Evolutionary conservation across 2,329 filamentous ascomycete genomes (phyloP).

Genomic region (Phaeosphaeria sp.): DNA sequence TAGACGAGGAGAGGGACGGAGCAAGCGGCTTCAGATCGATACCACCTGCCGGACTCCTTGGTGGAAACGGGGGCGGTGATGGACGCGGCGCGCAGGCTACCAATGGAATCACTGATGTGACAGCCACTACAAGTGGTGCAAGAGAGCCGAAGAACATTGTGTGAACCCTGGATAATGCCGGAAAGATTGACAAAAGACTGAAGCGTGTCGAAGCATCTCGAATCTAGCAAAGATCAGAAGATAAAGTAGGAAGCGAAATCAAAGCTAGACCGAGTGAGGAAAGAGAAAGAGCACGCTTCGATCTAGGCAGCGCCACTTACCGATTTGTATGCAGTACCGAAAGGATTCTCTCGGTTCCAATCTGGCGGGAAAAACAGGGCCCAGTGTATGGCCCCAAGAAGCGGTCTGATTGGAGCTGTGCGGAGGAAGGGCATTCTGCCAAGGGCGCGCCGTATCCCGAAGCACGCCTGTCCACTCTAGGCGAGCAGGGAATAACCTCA

Average conservation of each 20-base stretch:
- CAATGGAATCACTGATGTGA: background rate
- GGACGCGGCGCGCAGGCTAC: background rate
- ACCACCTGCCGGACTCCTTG: conserved; percentile 16
- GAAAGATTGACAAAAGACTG: background rate
- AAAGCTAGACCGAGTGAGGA: background rate
- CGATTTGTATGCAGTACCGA: background rate
- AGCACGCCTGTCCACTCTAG: too few species aligned
- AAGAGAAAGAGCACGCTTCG: background rate
- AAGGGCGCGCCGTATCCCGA: background rate
- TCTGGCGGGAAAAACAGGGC: background rate
- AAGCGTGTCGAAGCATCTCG: background rate
- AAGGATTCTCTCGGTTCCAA: background rate
- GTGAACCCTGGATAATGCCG: background rate
- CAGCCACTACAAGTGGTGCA: conserved; percentile 5
- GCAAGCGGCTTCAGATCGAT: conserved; percentile 24
- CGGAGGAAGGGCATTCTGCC: background rate
- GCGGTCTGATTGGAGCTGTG: background rate
- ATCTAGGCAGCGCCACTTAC: background rate
- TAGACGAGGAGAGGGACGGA: conserved; percentile 17
- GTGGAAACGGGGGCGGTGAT: conserved; percentile 8
- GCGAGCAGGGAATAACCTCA: too few species aligned
- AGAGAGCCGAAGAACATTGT: conserved; percentile 22
- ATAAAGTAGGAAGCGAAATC: too few species aligned
- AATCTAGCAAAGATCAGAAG: too few species aligned
- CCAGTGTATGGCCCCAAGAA: background rate